Base-by-base conservation (phyloP, 1,139 yeast species). In the Diutina pseudorugosa region DNA sequence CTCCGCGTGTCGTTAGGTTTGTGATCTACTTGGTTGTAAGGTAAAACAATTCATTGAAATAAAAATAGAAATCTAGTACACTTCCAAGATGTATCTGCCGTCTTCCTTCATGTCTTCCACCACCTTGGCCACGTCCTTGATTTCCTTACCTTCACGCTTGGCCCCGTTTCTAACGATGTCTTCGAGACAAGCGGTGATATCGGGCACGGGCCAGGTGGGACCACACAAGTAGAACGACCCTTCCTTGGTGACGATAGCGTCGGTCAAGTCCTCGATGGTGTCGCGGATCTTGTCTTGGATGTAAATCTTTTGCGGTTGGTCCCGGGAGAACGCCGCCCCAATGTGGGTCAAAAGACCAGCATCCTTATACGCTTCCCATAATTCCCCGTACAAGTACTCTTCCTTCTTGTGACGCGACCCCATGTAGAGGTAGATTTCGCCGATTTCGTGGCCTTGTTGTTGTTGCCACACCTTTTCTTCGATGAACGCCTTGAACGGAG, bases 181-280 rank as follows among this genome's bases (percentile, higher is more conserved):
- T 63, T 85, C 87, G 60, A 93, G 75, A 61, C 96, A 95, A 51
- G 85, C 88, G 55, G 96, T 88, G 61, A 93, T 87, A 67, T 91
- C 97, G 18, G 98, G 97, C 61, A 93, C 98, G 30, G 98, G 98
- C 98, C 98, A 93, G 1, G 98, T 93, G 49, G 98, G 98, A 58
- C 98, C 98, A 82, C 98, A 93, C 65, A 93, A 77, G 72, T 93
- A 93, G 79, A 93, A 91, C 23, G 90, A 83, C 55, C 98, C 98
- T 53, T 84, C 73, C 70, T 90, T 79, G 56, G 73, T 71, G 51
- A 85, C 85, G 67, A 91, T 80, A 41, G 96, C 94, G 53, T 81
- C 86, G 53, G 87, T 85, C 68, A 93, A 77, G 42, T 79, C 83
- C 54, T 75, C 78, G 62, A 89, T 72, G 56, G 82, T 79, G 64